A percentile compares a stretch with the other conserved stretches of the same genome.
These are phyloP conservation scores for Pulveroboletus sp. DNA, from an alignment of 768 basidiomycete genomes.

Conservation along the genomic window DNA sequence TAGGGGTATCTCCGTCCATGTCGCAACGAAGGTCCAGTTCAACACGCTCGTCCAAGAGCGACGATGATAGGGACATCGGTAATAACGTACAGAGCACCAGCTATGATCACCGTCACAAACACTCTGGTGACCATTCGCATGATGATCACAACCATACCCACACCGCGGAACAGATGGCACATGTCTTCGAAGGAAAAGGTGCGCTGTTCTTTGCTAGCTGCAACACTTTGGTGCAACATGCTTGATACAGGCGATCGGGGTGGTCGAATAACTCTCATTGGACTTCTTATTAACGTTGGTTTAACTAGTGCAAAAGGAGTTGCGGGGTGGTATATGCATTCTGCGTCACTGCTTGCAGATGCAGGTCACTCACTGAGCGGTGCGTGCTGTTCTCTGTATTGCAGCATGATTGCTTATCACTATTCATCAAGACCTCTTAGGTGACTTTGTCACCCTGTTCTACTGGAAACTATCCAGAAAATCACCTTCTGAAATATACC, in stretches of 20 bases:
- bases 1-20: constrained; percentile 15
- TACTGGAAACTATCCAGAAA: constrained; percentile 83
- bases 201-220: constrained; percentile 17
- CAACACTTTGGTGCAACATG: background rate
- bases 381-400: constrained; percentile 34
- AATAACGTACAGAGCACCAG: background rate
- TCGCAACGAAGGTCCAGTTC: constrained; percentile 17
- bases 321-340: constrained; percentile 89
- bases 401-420: constrained; percentile 6
- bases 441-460: constrained; percentile 87
- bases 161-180: constrained; percentile 63
- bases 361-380: constrained; percentile 89
- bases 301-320: constrained; percentile 80
- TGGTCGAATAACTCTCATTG: constrained; percentile 78
- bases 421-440: constrained; percentile 59
- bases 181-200: constrained; percentile 65
- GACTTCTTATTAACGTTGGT: constrained; percentile 75
- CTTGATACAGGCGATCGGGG: constrained; percentile 64
- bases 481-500: constrained; percentile 75
- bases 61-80: constrained; percentile 27
- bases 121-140: constrained; percentile 47
- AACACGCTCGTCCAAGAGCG: constrained; percentile 11
- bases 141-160: constrained; percentile 53
- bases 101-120: constrained; percentile 37
- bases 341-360: constrained; percentile 86